Percentiles rank a stretch among this genome's conserved stretches.
Conservation (phyloP, 805 yeast species). For the Cyberlindnera lachancei region DNA sequence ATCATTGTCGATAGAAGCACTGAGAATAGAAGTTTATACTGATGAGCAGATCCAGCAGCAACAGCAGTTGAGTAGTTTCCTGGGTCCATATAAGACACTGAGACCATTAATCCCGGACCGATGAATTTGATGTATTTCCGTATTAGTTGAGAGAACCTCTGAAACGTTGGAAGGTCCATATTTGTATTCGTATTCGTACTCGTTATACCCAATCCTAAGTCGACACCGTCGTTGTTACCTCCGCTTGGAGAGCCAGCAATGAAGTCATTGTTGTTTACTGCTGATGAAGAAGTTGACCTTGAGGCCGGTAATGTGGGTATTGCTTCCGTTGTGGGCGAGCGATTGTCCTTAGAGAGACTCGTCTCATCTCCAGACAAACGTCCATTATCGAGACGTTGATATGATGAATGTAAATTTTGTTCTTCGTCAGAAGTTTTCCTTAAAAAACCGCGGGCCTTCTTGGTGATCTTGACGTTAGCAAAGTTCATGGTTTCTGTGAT, state of each 20-base stretch:
- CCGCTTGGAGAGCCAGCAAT: too few species aligned
- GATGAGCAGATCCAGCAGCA: slow-evolving; percentile 84
- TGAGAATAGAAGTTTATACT: slow-evolving; percentile 71
- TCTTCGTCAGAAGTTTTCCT: slow-evolving; percentile 2
- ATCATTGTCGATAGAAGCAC: slow-evolving; percentile 72
- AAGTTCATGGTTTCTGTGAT: too few species aligned
- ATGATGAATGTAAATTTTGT: not conserved
- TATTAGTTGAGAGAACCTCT: slow-evolving; percentile 9
- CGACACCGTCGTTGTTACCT: too few species aligned
- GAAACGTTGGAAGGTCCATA: not conserved
- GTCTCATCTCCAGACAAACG: not conserved
- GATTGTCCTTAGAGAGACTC: too few species aligned
- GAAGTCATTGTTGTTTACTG: too few species aligned
- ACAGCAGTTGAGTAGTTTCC: slow-evolving; percentile 96
- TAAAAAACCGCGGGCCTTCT: not conserved
- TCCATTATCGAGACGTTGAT: slow-evolving; percentile 1
- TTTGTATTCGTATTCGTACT: too few species aligned
- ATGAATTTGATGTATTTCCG: slow-evolving; percentile 55
- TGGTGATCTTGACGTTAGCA: slow-evolving; percentile 1
- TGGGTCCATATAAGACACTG: slow-evolving; percentile 96
- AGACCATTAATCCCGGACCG: slow-evolving; percentile 96
- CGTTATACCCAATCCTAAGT: too few species aligned
- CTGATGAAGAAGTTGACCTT: not conserved
- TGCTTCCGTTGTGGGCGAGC: not conserved
- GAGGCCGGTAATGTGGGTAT: not conserved